Percentiles rank a stretch among this genome's conserved stretches.
Evolutionary conservation across 1,284 basidiomycete genomes (phyloP).

Genomic region (Earliella scabrosa): DNA sequence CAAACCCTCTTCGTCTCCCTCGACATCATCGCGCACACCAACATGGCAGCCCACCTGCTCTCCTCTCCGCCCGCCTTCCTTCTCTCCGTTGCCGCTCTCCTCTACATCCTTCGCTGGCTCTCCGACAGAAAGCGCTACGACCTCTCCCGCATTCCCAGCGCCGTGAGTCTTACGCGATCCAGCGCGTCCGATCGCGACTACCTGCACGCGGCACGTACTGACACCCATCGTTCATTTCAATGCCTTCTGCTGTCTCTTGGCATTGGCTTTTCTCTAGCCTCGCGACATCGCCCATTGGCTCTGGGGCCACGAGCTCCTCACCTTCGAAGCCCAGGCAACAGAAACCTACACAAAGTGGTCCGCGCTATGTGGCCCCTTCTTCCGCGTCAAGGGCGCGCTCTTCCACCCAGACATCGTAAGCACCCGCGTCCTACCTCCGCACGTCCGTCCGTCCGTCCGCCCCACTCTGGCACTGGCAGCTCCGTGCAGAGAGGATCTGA

Average conservation of each 20-base stretch:
- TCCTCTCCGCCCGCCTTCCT: slow-evolving; percentile 16
- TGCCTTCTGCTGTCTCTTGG: background rate
- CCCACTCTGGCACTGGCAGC: background rate
- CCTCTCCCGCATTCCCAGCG: slow-evolving; percentile 21
- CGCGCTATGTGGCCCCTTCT: slow-evolving; percentile 39
- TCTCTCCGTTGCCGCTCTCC: slow-evolving; percentile 20
- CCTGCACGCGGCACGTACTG: background rate
- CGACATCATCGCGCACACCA: slow-evolving; percentile 7
- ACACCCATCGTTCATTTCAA: background rate
- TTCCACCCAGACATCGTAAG: slow-evolving; percentile 43
- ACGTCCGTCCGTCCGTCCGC: background rate
- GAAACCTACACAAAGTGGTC: slow-evolving; percentile 43
- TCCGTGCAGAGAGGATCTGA: too few relatives aligned
- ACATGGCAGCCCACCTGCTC: slow-evolving; percentile 16
- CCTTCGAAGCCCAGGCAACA: slow-evolving; percentile 39
- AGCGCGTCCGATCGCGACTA: slow-evolving; percentile 1
- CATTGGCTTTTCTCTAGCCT: slow-evolving; percentile 20
- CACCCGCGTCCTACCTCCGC: slow-evolving; percentile 1
- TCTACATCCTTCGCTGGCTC: slow-evolving; percentile 25
- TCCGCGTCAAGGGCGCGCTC: slow-evolving; percentile 43
- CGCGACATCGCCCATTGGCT: slow-evolving; percentile 30
- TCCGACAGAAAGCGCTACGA: slow-evolving; percentile 19
- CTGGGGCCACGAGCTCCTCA: slow-evolving; percentile 45
- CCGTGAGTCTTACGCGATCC: slow-evolving; percentile 20
- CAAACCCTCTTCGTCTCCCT: slow-evolving; percentile 1